Conservation (phyloP, 495 filamentous ascomycete species). For the Venustampulla echinocandica region DNA sequence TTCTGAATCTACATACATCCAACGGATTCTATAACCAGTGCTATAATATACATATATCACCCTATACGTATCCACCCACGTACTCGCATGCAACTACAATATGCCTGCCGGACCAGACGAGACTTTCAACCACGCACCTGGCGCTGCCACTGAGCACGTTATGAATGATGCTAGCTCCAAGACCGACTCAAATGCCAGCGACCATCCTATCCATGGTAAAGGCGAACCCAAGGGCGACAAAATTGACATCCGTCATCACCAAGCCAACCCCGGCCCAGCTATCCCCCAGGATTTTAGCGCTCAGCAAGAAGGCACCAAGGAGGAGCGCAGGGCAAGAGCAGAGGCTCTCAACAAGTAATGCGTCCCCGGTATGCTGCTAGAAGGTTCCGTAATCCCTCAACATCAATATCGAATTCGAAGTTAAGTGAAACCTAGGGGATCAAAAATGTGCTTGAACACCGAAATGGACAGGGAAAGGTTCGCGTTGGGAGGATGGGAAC, state of each 20-base stretch:
- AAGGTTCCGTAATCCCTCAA: too few species aligned
- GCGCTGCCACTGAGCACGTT: constrained; percentile 22
- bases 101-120: constrained; percentile 26
- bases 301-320: constrained; percentile 50
- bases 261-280: constrained; percentile 42
- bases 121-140: constrained; percentile 16
- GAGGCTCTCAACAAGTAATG: constrained; percentile 55
- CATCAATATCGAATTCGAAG: too few species aligned
- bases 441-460: too few species aligned
- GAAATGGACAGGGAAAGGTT: too few species aligned
- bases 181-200: constrained; percentile 23
- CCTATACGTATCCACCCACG: too few species aligned
- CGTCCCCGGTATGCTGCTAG: constrained; percentile 14
- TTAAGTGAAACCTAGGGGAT: too few species aligned
- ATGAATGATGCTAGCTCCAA: constrained; percentile 25
- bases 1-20: too few species aligned
- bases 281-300: constrained; percentile 36
- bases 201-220: constrained; percentile 17
- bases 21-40: too few species aligned
- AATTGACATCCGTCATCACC: constrained; percentile 33
- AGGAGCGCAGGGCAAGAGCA: constrained; percentile 56
- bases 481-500: too few species aligned
- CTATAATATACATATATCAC: too few species aligned
- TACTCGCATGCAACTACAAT: too few species aligned
- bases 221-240: constrained; percentile 27